Evolutionary conservation across 2,329 filamentous ascomycete species (phyloP).

Genomic region (Xenoacremonium recifei): DNA sequence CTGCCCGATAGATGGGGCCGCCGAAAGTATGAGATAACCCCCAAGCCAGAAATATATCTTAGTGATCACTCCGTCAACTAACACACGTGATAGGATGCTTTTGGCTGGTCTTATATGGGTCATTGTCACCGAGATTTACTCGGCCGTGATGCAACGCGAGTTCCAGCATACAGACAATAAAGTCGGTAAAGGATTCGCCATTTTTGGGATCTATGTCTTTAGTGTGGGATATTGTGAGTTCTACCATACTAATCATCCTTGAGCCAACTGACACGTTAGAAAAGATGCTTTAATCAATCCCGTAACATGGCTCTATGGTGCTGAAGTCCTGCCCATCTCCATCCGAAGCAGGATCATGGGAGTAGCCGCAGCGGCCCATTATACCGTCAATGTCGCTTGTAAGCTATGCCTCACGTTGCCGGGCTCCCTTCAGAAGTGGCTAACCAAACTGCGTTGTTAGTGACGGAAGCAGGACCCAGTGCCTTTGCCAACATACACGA

Average conservation of each 20-base stretch:
- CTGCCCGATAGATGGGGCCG: neutral
- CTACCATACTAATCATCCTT: too few species aligned
- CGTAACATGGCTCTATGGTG: neutral
- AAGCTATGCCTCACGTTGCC: neutral
- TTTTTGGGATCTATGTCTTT: neutral
- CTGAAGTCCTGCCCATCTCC: neutral
- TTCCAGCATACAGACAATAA: neutral
- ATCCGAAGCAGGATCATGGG: neutral
- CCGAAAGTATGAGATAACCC: neutral
- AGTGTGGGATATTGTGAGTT: neutral
- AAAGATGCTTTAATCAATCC: neutral
- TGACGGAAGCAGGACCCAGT: neutral
- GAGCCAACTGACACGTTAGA: too few species aligned
- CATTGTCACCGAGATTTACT: neutral
- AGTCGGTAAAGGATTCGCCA: neutral
- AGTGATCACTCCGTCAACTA: neutral
- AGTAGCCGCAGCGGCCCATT: neutral
- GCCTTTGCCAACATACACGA: neutral
- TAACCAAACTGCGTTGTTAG: too few species aligned
- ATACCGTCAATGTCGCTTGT: neutral
- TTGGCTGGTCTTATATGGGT: neutral
- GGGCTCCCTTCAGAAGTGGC: too few species aligned
- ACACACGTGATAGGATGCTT: neutral
- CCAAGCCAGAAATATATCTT: too few species aligned
- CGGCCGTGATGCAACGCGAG: neutral